These are phyloP conservation scores for Wallacemonas sp. DNA, from an alignment of 208 protist species.

Conservation along the genomic window DNA sequence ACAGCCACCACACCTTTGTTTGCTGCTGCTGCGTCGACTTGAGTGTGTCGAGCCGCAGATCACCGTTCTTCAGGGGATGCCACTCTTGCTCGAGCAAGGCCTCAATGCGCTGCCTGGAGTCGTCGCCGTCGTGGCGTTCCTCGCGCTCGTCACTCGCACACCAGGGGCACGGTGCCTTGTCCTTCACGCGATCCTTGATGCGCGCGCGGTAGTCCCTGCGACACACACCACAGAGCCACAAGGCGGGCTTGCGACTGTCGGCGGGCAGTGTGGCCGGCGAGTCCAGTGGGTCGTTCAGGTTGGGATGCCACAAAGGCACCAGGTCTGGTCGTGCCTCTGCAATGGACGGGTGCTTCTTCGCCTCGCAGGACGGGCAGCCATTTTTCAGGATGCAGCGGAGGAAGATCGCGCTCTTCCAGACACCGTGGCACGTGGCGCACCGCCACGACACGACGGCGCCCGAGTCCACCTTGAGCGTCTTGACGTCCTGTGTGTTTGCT, in stretches of 20 bases:
- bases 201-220: slow-evolving; percentile 55
- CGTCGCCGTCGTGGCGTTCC: slow-evolving; percentile 36
- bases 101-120: not conserved
- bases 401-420: slow-evolving; percentile 72
- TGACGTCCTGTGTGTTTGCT: slow-evolving; percentile 34
- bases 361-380: slow-evolving; percentile 59
- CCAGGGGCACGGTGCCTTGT: slow-evolving; percentile 58
- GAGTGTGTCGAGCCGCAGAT: slow-evolving; percentile 64
- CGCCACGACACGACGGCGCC: slow-evolving; percentile 55
- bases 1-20: slow-evolving; percentile 86
- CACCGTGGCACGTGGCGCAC: slow-evolving; percentile 49
- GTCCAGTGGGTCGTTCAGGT: slow-evolving; percentile 69
- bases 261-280: slow-evolving; percentile 36
- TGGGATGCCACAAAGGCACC: slow-evolving; percentile 56
- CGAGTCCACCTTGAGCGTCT: slow-evolving; percentile 43
- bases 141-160: slow-evolving; percentile 27
- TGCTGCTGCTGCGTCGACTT: slow-evolving; percentile 32
- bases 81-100: slow-evolving; percentile 61
- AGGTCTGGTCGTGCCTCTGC: slow-evolving; percentile 41
- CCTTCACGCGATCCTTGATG: slow-evolving; percentile 60
- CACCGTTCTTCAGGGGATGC: slow-evolving; percentile 84
- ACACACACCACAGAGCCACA: slow-evolving; percentile 65
- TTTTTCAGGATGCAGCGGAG: slow-evolving; percentile 70
- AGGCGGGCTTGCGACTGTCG: slow-evolving; percentile 42
- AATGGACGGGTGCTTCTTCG: slow-evolving; percentile 30